Evolutionary conservation across 2,329 filamentous ascomycete species (phyloP).

Genomic region (Eutypella sp.): DNA sequence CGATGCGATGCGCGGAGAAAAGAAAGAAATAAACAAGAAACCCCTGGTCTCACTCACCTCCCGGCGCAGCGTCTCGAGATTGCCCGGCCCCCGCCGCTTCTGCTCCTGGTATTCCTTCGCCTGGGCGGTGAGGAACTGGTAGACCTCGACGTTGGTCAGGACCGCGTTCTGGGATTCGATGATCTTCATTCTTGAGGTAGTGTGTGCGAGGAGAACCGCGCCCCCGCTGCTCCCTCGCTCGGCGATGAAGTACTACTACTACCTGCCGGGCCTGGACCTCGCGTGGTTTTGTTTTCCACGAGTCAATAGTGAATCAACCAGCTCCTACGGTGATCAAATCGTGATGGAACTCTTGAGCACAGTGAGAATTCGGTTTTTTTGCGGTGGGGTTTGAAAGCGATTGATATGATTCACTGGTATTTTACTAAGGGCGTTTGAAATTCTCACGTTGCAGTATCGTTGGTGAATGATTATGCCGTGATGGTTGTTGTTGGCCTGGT

Average conservation of each 20-base stretch:
- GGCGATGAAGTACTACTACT: too few relatives aligned
- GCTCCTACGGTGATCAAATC: too few relatives aligned
- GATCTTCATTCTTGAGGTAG: conserved; percentile 54
- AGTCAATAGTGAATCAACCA: too few relatives aligned
- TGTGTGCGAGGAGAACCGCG: background rate
- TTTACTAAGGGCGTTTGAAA: too few relatives aligned
- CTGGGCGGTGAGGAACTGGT: conserved; percentile 57
- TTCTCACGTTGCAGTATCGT: background rate
- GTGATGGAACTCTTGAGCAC: too few relatives aligned
- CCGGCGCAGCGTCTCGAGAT: conserved; percentile 56
- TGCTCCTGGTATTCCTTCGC: conserved; percentile 45
- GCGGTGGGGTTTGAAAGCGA: too few relatives aligned
- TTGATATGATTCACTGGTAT: too few relatives aligned
- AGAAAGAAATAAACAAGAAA: background rate
- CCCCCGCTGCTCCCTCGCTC: too few relatives aligned
- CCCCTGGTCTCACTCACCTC: conserved; percentile 59
- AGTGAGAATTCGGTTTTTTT: too few relatives aligned
- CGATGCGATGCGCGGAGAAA: conserved; percentile 2
- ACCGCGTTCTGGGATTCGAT: conserved; percentile 65
- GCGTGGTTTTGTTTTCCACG: too few relatives aligned
- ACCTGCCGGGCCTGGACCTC: too few relatives aligned
- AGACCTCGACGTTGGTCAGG: conserved; percentile 70
- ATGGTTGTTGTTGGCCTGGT: background rate
- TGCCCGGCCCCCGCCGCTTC: conserved; percentile 49
- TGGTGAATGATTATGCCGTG: background rate